Percentiles rank a stretch among this genome's conserved stretches.
These are phyloP conservation scores for Coniochaeta sp. DNA, from an alignment of 2,329 filamentous ascomycete genomes.

Conservation along the genomic window DNA sequence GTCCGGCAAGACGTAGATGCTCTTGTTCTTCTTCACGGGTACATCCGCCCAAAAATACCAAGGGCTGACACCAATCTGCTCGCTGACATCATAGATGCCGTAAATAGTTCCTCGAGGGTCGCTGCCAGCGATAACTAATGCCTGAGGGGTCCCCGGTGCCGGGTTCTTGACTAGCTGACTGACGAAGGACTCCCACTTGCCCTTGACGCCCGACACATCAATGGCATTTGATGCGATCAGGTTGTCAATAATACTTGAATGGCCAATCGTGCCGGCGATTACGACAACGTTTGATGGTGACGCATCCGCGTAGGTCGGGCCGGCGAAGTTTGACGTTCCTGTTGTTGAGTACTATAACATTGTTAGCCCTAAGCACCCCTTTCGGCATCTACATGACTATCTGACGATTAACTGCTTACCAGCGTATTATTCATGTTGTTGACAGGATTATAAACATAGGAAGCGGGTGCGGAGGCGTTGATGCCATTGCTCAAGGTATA, in stretches of 20 bases:
- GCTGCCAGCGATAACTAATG: conserved; percentile 60
- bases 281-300: conserved; percentile 44
- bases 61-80: conserved; percentile 66
- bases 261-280: conserved; percentile 61
- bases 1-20: conserved; percentile 46
- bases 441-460: conserved; percentile 34
- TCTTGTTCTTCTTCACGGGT: conserved; percentile 37
- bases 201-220: conserved; percentile 47
- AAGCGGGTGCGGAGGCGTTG: conserved; percentile 23
- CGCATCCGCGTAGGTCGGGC: conserved; percentile 34
- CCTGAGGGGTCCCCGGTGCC: conserved; percentile 44
- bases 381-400: not conserved
- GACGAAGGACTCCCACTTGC: conserved; percentile 63
- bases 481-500: conserved; percentile 48
- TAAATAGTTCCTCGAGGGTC: conserved; percentile 60
- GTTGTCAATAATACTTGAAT: conserved; percentile 52
- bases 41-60: conserved; percentile 66
- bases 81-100: conserved; percentile 62
- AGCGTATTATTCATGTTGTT: conserved; percentile 38
- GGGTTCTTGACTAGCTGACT: conserved; percentile 52
- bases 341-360: conserved; percentile 31
- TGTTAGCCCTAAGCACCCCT: not conserved
- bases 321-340: conserved; percentile 31
- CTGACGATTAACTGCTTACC: conserved; percentile 20
- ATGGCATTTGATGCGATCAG: conserved; percentile 49